A percentile compares a stretch with the other conserved stretches of the same genome.
phyloP scores from a whole-genome alignment of 441 rosid genomes.

The Theobroma grandiflorum region DNA sequence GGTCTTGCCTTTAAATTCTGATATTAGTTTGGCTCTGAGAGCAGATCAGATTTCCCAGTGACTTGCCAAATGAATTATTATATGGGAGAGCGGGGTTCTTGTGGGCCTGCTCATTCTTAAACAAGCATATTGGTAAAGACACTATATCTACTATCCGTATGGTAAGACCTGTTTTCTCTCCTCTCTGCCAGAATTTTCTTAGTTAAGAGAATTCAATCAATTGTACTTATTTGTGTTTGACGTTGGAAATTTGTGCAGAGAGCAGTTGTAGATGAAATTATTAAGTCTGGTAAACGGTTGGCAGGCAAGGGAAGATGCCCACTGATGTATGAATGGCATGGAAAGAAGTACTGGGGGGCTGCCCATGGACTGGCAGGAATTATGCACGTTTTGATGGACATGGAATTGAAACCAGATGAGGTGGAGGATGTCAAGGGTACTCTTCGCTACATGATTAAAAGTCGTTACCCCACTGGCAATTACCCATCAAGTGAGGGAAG shows the following conservation, averaged over 20 bases:
- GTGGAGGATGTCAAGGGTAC: slow-evolving; percentile 72
- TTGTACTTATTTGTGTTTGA: slow-evolving; percentile 17
- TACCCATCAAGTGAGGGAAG: slow-evolving; percentile 75
- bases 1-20: not conserved
- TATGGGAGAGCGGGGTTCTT: slow-evolving; percentile 73
- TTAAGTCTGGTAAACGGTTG: slow-evolving; percentile 57
- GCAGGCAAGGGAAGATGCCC: slow-evolving; percentile 58
- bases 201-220: slow-evolving; percentile 1
- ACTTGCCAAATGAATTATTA: slow-evolving; percentile 62
- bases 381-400: slow-evolving; percentile 71
- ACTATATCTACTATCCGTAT: slow-evolving; percentile 49
- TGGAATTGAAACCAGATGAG: slow-evolving; percentile 68
- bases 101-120: slow-evolving; percentile 74
- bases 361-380: slow-evolving; percentile 83
- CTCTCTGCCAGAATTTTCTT: slow-evolving; percentile 13
- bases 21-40: slow-evolving; percentile 11
- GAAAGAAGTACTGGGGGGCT: slow-evolving; percentile 79
- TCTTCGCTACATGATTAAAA: slow-evolving; percentile 62
- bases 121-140: slow-evolving; percentile 63
- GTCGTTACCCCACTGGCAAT: slow-evolving; percentile 68
- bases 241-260: slow-evolving; percentile 46
- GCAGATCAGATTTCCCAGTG: slow-evolving; percentile 63
- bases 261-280: slow-evolving; percentile 58
- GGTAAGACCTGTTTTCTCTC: slow-evolving; percentile 41
- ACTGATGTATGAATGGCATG: slow-evolving; percentile 83